Evolutionary conservation across 257 asterid genomes (phyloP).

Genomic region (Nicotiana tomentosiformis): DNA sequence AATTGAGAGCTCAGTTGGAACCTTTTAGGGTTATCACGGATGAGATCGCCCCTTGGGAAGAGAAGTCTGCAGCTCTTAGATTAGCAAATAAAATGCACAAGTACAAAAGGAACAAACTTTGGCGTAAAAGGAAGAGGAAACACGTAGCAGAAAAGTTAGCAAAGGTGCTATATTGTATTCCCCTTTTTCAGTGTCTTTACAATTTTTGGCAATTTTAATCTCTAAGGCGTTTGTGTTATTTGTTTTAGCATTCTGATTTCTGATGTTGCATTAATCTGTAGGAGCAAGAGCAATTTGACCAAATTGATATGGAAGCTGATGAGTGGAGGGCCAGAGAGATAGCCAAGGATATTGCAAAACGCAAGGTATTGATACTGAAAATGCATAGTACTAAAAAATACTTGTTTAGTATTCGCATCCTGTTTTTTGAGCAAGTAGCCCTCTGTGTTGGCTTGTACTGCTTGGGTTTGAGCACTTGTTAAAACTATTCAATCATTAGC

Average conservation of each 20-base stretch:
- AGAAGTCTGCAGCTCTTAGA: constrained; percentile 61
- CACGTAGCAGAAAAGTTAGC: constrained; percentile 54
- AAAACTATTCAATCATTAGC: neutral
- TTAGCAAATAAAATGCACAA: constrained; percentile 60
- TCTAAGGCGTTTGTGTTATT: neutral
- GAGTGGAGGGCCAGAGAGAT: constrained; percentile 90
- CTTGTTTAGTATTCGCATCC: neutral
- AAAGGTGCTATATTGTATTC: constrained; percentile 35
- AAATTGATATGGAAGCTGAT: constrained; percentile 77
- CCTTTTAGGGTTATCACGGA: constrained; percentile 74
- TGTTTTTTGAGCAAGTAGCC: neutral
- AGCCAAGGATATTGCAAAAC: constrained; percentile 76
- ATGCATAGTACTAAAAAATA: neutral
- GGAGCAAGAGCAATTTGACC: constrained; percentile 64
- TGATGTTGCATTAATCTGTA: constrained; percentile 20
- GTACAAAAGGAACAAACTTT: constrained; percentile 72
- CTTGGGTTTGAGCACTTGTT: neutral
- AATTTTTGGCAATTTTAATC: neutral
- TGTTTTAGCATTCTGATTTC: neutral
- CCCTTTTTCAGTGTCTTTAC: neutral
- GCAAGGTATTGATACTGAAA: constrained; percentile 45
- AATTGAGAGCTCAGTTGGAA: constrained; percentile 67
- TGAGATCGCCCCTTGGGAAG: constrained; percentile 79
- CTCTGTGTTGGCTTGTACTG: neutral
- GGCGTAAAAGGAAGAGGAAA: constrained; percentile 82